Evolutionary conservation across 1,139 yeast species (phyloP).

Genomic region (Pichia sp.): DNA sequence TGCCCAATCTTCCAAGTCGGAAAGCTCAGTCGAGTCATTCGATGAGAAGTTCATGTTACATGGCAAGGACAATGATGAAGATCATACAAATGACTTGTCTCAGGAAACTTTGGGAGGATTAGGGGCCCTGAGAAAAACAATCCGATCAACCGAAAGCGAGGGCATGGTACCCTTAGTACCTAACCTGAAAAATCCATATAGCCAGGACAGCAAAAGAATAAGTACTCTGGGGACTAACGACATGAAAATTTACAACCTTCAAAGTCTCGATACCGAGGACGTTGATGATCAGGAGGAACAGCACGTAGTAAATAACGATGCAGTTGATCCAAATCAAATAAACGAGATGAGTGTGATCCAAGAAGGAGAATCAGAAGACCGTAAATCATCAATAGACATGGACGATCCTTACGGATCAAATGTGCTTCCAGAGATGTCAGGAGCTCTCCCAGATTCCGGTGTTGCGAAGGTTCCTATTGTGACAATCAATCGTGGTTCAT

Average conservation of each 20-base stretch:
- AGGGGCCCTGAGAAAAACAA: slow-evolving; percentile 1
- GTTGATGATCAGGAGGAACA: not conserved
- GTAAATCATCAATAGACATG: not conserved
- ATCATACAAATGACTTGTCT: slow-evolving; percentile 6
- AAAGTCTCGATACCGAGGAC: slow-evolving; percentile 12
- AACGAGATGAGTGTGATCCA: slow-evolving; percentile 30
- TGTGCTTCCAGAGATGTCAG: not conserved
- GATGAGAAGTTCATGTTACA: slow-evolving; percentile 16
- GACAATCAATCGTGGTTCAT: not conserved
- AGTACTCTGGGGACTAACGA: slow-evolving; percentile 31
- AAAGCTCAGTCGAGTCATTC: slow-evolving; percentile 17
- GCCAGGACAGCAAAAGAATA: slow-evolving; percentile 19
- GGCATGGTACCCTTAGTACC: slow-evolving; percentile 4
- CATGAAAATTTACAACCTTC: slow-evolving; percentile 28
- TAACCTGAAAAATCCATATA: slow-evolving; percentile 7
- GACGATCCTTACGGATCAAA: not conserved
- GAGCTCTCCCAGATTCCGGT: not conserved
- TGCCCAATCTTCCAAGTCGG: not conserved
- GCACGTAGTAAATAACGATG: not conserved
- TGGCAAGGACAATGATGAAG: not conserved
- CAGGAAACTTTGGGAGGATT: slow-evolving; percentile 16
- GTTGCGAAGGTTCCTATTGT: slow-evolving; percentile 4
- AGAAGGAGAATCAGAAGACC: slow-evolving; percentile 21
- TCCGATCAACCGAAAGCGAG: slow-evolving; percentile 2
- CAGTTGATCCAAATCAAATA: not conserved